Percentiles rank a stretch among this genome's conserved stretches.
Evolutionary conservation across 768 basidiomycete genomes (phyloP).

Genomic region (Suillus cothurnatus): DNA sequence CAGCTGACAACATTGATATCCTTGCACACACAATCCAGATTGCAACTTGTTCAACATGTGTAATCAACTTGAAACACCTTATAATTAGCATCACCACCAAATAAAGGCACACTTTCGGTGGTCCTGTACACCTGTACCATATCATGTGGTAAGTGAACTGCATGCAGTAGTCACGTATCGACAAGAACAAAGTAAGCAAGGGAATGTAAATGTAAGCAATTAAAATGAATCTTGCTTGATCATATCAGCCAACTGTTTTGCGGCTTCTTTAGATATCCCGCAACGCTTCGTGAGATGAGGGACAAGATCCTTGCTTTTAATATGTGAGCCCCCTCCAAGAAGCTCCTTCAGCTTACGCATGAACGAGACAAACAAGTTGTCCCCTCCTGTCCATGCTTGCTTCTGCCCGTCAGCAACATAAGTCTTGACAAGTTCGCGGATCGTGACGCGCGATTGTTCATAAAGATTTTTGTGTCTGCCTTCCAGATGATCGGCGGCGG

Average conservation of each 20-base stretch:
- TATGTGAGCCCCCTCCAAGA: rapidly evolving
- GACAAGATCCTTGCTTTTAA: not conserved
- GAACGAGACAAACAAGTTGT: not conserved
- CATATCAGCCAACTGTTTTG: not conserved
- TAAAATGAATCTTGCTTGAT: not conserved
- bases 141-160: not conserved
- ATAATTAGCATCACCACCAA: too few species aligned
- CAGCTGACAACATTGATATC: not conserved
- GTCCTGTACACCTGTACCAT: too few species aligned
- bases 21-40: not conserved
- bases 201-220: not conserved
- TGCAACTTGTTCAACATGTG: too few species aligned
- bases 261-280: not conserved
- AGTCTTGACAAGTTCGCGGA: constrained; percentile 6
- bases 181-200: not conserved
- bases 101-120: not conserved
- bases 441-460: not conserved
- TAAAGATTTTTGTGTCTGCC: constrained; percentile 21
- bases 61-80: too few species aligned
- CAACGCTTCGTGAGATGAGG: not conserved
- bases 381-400: not conserved
- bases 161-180: not conserved
- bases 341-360: not conserved
- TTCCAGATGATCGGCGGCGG: constrained; percentile 9
- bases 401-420: constrained; percentile 26